Evolutionary conservation across 1,284 basidiomycete species (phyloP), one percentile per base, ranked within the genome.

Genomic region (Naganishia liquefaciens): DNA sequence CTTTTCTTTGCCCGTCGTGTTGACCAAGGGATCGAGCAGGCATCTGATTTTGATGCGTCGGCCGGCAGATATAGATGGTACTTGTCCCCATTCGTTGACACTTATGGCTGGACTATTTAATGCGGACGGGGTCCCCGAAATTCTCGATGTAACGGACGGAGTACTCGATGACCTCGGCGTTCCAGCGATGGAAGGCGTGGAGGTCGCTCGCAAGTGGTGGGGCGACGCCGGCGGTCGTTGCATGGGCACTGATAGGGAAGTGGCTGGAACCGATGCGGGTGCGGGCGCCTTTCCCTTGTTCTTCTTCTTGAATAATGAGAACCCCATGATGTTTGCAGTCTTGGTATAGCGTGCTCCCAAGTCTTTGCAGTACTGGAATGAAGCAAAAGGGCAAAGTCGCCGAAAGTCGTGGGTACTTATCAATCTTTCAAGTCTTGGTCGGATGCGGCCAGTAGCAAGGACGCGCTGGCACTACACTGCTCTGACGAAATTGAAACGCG

Each of bases 281-380:
- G 43, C 17, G 1, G 46, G 23, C 11, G 57, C 40, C 57, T 40
- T 60, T 37, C 50, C 57, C 57, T 60, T 60, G 57, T 60, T 60
- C 46, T 60, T 60, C 37, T 50, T 49, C 46, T 60, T 60, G 46
- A 60, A 60, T 9, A 60, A 46, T 19, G 46, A 60, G 57, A 60
- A 60, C 17, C 57, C 57, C 57, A 60, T 60, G 57, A 37, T 33
- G 15, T 17, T 33, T 51, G 49, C 28, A 37, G 33, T 37, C 10
- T 37, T 9, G n/a, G n/a, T n/a, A n/a, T n/a, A n/a, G n/a, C 33
- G 33, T 37, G 33, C 13, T 7, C n/a, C n/a, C n/a, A n/a, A 13
- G 13, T 37, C 10, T 37, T 37, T 37, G 33, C 33, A 7, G 4
- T 37, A 37, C 13, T 13, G 33, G 13, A 7, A 10, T 37, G 33